Evolutionary conservation across 768 basidiomycete species (phyloP).

Genomic region (Termitomyces sp.): DNA sequence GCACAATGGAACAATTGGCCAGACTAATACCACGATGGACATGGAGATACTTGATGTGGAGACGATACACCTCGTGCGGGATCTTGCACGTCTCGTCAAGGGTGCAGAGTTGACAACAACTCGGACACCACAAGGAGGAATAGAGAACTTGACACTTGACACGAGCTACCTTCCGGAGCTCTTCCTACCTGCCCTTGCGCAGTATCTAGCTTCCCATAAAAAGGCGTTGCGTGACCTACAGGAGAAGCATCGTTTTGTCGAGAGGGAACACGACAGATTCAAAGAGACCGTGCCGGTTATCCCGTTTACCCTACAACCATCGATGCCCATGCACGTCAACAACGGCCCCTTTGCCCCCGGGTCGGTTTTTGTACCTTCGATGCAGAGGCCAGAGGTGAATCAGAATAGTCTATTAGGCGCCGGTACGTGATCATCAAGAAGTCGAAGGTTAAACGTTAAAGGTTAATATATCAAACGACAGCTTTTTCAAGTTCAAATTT

Average conservation of each 20-base stretch:
- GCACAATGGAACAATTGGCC: not conserved
- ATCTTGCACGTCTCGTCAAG: slow-evolving; percentile 8
- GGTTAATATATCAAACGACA: not conserved
- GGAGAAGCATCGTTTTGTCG: not conserved
- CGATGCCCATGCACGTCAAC: not conserved
- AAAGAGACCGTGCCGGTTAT: not conserved
- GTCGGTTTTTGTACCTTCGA: not conserved
- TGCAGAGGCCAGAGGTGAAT: not conserved
- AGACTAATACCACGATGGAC: not conserved
- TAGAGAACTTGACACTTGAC: not conserved
- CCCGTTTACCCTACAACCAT: not conserved
- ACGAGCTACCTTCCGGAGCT: not conserved
- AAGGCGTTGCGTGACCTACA: not conserved
- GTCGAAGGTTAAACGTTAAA: not conserved
- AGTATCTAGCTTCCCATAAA: slow-evolving; percentile 9
- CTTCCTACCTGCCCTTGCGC: slow-evolving; percentile 10
- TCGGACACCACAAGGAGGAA: not conserved
- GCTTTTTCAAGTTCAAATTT: not conserved
- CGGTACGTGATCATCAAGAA: slow-evolving; percentile 5
- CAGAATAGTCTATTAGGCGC: not conserved
- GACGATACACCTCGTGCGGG: not conserved
- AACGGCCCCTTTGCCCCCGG: not conserved
- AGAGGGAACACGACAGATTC: slow-evolving; percentile 5
- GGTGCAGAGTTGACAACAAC: not conserved
- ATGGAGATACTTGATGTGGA: not conserved